Percentiles rank a stretch among this genome's conserved stretches.
phyloP scores from a whole-genome alignment of 2,329 filamentous ascomycete genomes.

The Botrytis tulipae region DNA sequence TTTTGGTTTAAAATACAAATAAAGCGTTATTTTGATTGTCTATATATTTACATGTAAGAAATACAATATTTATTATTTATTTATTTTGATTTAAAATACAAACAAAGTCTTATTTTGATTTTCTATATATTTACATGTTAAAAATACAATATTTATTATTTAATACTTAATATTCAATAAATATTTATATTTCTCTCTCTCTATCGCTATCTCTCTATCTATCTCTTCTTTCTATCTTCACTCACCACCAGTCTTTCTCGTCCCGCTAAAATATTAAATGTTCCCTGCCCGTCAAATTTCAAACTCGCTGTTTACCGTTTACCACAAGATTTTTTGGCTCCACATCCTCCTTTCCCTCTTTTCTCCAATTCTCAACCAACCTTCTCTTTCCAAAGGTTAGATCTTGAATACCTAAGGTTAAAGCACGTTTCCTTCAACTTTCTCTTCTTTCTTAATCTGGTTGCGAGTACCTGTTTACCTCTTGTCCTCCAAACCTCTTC shows the following conservation, averaged over 20 bases:
- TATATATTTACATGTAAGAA: neutral
- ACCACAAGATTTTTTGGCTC: conserved; percentile 20
- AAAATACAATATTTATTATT: neutral
- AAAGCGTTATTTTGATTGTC: neutral
- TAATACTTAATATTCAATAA: neutral
- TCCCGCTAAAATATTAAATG: conserved; percentile 18
- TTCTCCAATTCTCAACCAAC: conserved; percentile 7
- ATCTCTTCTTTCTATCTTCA: neutral
- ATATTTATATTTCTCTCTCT: neutral
- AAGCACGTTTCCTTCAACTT: neutral
- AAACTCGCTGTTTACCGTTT: conserved; percentile 18
- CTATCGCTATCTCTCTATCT: neutral
- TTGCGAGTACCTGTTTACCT: conserved; percentile 33
- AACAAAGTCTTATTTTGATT: neutral
- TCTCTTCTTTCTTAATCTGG: conserved; percentile 19
- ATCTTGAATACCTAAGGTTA: conserved; percentile 8
- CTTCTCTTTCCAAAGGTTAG: neutral
- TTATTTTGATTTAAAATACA: neutral
- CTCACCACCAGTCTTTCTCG: neutral
- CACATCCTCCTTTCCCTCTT: conserved; percentile 16
- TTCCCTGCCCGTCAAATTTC: conserved; percentile 20
- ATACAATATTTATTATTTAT: neutral
- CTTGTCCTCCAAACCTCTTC: conserved; percentile 43
- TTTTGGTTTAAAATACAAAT: neutral
- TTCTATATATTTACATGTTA: neutral